Percentiles rank a stretch among this genome's conserved stretches.
phyloP scores from a whole-genome alignment of 2,329 filamentous ascomycete genomes.

The Paecilomyces formosus region DNA sequence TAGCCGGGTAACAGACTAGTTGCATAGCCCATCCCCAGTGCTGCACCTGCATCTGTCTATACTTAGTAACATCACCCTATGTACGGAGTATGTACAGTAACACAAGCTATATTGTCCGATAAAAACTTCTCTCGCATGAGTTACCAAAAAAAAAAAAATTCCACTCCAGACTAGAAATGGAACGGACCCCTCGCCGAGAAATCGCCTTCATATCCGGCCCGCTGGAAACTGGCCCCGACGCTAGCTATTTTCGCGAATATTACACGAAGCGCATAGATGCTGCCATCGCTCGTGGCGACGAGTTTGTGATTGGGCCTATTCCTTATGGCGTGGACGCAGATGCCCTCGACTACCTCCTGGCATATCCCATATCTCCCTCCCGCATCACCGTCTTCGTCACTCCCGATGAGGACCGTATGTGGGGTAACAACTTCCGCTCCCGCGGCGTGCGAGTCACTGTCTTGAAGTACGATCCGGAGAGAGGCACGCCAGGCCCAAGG shows the following conservation, averaged over 20 bases:
- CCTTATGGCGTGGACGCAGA: constrained; percentile 17
- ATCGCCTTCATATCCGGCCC: constrained; percentile 27
- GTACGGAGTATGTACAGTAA: neutral
- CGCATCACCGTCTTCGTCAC: constrained; percentile 19
- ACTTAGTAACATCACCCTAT: neutral
- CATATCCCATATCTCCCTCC: constrained; percentile 9
- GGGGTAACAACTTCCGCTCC: constrained; percentile 9
- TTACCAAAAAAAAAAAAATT: neutral
- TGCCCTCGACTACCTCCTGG: constrained; percentile 19
- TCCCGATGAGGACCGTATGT: constrained; percentile 13
- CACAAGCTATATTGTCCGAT: neutral
- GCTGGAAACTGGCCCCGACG: constrained; percentile 15
- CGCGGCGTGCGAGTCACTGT: constrained; percentile 3
- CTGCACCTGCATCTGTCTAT: neutral
- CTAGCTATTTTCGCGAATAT: constrained; percentile 21
- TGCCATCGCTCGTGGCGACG: constrained; percentile 11
- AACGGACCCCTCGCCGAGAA: constrained; percentile 1
- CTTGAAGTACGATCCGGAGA: constrained; percentile 6
- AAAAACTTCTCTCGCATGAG: neutral
- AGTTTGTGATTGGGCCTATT: constrained; percentile 14
- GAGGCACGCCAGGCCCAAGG: constrained; percentile 9
- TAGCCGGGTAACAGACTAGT: neutral
- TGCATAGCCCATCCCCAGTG: no score
- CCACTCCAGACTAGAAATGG: neutral
- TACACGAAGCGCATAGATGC: constrained; percentile 16